Base-by-base conservation (phyloP, 192 early-diverging fungal genomes). In the Allomyces macrogynus region DNA sequence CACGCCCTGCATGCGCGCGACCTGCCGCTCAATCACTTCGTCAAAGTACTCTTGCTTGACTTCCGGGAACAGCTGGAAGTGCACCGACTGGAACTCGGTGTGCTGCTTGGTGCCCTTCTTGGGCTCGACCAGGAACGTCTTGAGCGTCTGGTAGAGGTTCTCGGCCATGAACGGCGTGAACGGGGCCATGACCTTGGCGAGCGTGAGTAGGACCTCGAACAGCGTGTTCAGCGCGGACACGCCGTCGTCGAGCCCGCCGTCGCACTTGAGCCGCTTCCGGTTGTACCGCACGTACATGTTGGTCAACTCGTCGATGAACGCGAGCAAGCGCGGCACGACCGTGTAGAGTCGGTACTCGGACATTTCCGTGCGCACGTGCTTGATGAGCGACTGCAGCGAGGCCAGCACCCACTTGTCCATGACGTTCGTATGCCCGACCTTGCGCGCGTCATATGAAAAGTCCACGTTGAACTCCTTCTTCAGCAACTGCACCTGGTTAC, bases 261-360 rank as follows among this genome's bases (percentile, higher is more conserved):
- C 92, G 63, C 94, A 94, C 82, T 99, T 99, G 70, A 99, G 75
- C 64, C 95, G 86, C 71, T 86, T 87, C 65, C 95, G 89, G 83
- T 99, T 99, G 80, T 95, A 94, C 62, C 93, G 87, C 65, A 99
- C 84, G 75, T 99, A 99, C 93, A 93, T 95, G 78, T 99, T 99
- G 63, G 95, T 99, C 64, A 99, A 80, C 44, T 87, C 78, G 73
- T 99, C 95, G 66, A 99, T 88, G 67, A 94, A 78, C 67, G 76
- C 75, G 64, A 99, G 74, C 70, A 99, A 72, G 43, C 89, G 84
- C 16, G 95, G 95, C 3, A 93, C 91, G 26, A 99, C 95, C 32
- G 95, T 96, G 83, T 99, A 99, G 43, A 99, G 81, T 43, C 92
- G 84, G 80, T 99, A 99, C 25, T 89, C 89, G 32, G 65, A 71